Evolutionary conservation across 2,329 filamentous ascomycete species (phyloP).

Genomic region (Aspergillus felis): DNA sequence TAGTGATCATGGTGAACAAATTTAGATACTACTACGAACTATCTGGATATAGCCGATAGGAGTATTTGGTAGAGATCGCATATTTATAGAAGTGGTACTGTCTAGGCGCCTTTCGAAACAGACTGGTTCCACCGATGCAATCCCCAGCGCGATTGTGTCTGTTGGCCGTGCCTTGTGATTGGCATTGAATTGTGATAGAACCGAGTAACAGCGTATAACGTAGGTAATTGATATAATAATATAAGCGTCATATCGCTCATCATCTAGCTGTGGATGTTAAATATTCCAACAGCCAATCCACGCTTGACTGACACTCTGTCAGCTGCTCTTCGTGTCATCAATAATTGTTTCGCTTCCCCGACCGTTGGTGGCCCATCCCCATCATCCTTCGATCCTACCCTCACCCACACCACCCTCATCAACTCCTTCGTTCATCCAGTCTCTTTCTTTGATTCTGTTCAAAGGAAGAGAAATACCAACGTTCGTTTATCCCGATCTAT

Average conservation of each 20-base stretch:
- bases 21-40: not conserved
- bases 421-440: not conserved
- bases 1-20: not conserved
- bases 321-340: not conserved
- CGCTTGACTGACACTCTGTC: not conserved
- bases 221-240: not conserved
- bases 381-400: not conserved
- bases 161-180: not conserved
- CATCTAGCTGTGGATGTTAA: not conserved
- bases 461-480: not conserved
- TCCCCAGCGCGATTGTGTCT: not conserved
- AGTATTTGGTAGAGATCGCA: not conserved
- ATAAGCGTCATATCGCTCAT: not conserved
- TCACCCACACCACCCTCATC: conserved; percentile 1
- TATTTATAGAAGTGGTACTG: not conserved
- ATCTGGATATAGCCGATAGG: not conserved
- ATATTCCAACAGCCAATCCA: not conserved
- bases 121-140: conserved; percentile 11
- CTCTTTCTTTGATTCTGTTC: not conserved
- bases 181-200: not conserved
- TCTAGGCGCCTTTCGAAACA: conserved; percentile 19
- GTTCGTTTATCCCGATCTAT: not conserved
- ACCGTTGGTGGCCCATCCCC: not conserved
- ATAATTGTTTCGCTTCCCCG: not conserved
- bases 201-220: not conserved